Percentiles rank a stretch among this genome's conserved stretches.
phyloP scores from a whole-genome alignment of 2,329 filamentous ascomycete species.

The Colletotrichum lini region DNA sequence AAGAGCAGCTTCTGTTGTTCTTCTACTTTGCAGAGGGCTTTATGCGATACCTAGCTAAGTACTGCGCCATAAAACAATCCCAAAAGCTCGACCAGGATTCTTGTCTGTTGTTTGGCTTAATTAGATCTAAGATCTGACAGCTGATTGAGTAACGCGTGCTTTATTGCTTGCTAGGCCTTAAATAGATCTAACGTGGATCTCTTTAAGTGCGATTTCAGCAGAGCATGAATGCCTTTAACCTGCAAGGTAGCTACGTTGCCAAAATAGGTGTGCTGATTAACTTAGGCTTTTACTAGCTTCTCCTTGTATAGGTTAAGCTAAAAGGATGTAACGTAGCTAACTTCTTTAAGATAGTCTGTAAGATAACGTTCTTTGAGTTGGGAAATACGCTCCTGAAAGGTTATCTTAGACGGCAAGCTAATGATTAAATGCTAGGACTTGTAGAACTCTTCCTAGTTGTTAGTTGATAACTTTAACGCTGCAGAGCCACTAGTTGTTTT shows the following conservation, averaged over 20 bases:
- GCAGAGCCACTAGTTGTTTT: neutral
- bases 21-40: slow-evolving; percentile 43
- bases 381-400: slow-evolving; percentile 40
- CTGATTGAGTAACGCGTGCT: slow-evolving; percentile 29
- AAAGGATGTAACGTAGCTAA: slow-evolving; percentile 44
- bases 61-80: slow-evolving; percentile 24
- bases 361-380: slow-evolving; percentile 42
- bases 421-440: slow-evolving; percentile 44
- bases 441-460: slow-evolving; percentile 43
- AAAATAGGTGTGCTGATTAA: slow-evolving; percentile 43
- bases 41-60: slow-evolving; percentile 39
- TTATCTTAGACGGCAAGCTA: slow-evolving; percentile 33
- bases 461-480: neutral
- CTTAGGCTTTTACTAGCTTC: slow-evolving; percentile 44
- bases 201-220: slow-evolving; percentile 42
- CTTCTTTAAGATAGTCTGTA: slow-evolving; percentile 37
- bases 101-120: slow-evolving; percentile 26
- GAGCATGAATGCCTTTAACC: slow-evolving; percentile 40
- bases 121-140: slow-evolving; percentile 29
- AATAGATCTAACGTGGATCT: slow-evolving; percentile 35
- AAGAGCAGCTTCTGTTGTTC: slow-evolving; percentile 38
- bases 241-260: slow-evolving; percentile 41
- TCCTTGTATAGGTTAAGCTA: slow-evolving; percentile 45
- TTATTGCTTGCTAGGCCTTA: slow-evolving; percentile 32
- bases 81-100: slow-evolving; percentile 23